Evolutionary conservation across 2,329 filamentous ascomycete genomes (phyloP).

Genomic region (Penicillium frequentans): DNA sequence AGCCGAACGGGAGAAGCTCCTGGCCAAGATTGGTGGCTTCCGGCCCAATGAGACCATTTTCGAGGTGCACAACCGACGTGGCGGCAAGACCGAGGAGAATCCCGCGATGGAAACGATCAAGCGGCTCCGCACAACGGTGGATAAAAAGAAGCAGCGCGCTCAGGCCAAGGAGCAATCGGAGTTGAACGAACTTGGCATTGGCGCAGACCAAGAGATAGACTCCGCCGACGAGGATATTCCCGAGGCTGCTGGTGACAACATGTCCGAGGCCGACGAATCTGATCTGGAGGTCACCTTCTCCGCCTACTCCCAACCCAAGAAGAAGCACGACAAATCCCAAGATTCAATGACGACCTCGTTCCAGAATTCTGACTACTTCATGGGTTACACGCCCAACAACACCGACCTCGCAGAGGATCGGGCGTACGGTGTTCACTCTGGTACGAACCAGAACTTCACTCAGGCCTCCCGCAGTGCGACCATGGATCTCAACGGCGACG

Average conservation of each 20-base stretch:
- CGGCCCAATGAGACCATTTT: constrained; percentile 94
- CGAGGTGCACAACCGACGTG: constrained; percentile 78
- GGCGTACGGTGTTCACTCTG: constrained; percentile 89
- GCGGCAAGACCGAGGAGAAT: constrained; percentile 58
- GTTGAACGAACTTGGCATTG: constrained; percentile 25
- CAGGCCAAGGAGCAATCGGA: constrained; percentile 29
- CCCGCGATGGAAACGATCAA: constrained; percentile 54
- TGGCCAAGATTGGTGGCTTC: constrained; percentile 84
- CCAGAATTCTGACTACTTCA: constrained; percentile 88
- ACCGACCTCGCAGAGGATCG: constrained; percentile 83
- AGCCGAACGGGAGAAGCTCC: constrained; percentile 76
- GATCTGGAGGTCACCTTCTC: constrained; percentile 72
- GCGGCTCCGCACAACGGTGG: constrained; percentile 43
- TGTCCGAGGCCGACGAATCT: constrained; percentile 60
- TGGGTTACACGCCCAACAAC: constrained; percentile 87
- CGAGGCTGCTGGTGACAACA: constrained; percentile 44
- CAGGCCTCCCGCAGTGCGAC: constrained; percentile 81
- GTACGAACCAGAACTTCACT: constrained; percentile 74
- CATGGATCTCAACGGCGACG: constrained; percentile 93
- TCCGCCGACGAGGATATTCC: constrained; percentile 44
- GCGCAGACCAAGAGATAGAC: constrained; percentile 34
- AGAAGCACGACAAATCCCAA: constrained; percentile 51
- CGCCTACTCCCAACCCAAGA: constrained; percentile 53
- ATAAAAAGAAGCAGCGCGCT: constrained; percentile 43
- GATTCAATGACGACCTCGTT: constrained; percentile 55